Conservation (phyloP, 441 rosid genomes). For the Viola pubescens region DNA sequence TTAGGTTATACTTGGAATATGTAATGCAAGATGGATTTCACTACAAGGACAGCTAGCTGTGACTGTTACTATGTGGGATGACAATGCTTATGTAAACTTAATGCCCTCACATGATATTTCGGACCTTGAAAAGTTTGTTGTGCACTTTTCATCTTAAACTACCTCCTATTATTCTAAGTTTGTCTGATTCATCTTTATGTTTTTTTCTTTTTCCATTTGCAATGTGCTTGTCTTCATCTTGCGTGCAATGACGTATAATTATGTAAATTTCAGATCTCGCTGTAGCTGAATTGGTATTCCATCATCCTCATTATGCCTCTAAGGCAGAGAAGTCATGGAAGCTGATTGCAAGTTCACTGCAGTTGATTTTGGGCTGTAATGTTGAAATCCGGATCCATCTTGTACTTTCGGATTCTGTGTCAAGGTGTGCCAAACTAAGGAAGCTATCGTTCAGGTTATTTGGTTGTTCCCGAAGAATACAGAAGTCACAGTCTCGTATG, state of each 20-base stretch:
- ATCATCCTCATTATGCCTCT: constrained; percentile 43
- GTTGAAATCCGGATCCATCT: constrained; percentile 77
- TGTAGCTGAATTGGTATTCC: constrained; percentile 66
- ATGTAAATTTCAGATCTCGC: constrained; percentile 50
- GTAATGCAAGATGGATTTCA: too few relatives aligned
- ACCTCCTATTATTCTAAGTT: not conserved
- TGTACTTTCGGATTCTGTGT: constrained; percentile 37
- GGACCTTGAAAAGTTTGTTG: too few relatives aligned
- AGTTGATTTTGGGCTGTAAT: constrained; percentile 65
- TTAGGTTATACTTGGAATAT: too few relatives aligned
- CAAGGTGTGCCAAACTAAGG: constrained; percentile 42
- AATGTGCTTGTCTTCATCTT: not conserved
- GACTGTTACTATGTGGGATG: too few relatives aligned
- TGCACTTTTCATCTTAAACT: too few relatives aligned
- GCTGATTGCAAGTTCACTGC: constrained; percentile 75
- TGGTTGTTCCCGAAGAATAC: constrained; percentile 65
- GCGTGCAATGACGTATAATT: constrained; percentile 10
- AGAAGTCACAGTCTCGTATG: constrained; percentile 34
- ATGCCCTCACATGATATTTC: too few relatives aligned
- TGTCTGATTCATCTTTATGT: not conserved
- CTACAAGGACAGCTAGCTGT: too few relatives aligned
- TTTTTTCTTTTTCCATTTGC: not conserved
- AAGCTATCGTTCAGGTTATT: constrained; percentile 57
- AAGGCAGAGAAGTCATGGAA: constrained; percentile 98
- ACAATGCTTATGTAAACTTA: too few relatives aligned